phyloP scores from a whole-genome alignment of 2,329 filamentous ascomycete species.

The Cytospora mali region DNA sequence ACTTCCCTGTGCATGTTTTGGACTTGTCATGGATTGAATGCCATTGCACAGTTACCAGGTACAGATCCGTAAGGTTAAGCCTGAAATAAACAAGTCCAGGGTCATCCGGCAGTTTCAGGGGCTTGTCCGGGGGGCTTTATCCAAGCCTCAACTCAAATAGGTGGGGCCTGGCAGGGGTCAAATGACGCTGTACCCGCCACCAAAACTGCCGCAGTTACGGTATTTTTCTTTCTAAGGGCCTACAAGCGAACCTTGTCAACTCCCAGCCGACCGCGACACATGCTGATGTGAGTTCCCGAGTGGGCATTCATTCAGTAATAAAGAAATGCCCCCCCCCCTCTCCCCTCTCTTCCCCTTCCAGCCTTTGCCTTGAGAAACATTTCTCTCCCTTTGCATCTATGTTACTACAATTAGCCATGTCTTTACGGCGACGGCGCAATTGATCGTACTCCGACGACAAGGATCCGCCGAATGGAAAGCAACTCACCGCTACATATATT shows the following conservation, averaged over 20 bases:
- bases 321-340: no score
- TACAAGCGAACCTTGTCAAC: no score
- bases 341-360: no score
- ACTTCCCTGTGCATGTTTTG: not conserved
- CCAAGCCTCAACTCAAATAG: slow-evolving; percentile 12
- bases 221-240: not conserved
- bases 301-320: no score
- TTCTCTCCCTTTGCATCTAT: not conserved
- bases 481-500: not conserved
- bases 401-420: not conserved
- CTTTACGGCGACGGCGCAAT: slow-evolving; percentile 3
- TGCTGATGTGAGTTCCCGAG: no score
- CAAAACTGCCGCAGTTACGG: not conserved
- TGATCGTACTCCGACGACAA: not conserved
- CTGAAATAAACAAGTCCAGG: not conserved
- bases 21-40: not conserved
- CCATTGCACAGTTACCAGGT: not conserved
- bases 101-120: slow-evolving; percentile 16
- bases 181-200: slow-evolving; percentile 9
- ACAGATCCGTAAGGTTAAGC: no score
- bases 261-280: no score
- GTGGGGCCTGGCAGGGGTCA: slow-evolving; percentile 15
- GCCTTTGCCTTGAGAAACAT: no score
- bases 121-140: not conserved
- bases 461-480: not conserved